Conservation (phyloP, 805 yeast species). For the Blastobotrys chiropterorum region DNA sequence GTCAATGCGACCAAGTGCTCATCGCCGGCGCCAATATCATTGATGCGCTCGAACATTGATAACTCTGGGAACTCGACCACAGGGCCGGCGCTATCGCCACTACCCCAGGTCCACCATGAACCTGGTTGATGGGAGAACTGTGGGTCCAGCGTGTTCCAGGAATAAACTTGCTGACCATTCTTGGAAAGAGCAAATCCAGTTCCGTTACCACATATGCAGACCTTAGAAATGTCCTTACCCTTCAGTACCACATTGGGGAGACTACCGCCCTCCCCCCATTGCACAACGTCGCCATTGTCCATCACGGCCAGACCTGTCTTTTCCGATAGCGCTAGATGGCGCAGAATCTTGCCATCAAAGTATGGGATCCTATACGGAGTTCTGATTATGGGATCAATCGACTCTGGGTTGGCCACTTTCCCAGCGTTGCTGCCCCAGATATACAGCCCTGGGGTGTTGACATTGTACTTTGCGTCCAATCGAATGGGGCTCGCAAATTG, state of each 20-base stretch:
- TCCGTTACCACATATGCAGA: constrained; percentile 47
- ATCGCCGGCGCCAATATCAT: constrained; percentile 54
- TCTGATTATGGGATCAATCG: constrained; percentile 32
- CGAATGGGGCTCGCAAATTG: constrained; percentile 9
- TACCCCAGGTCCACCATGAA: not conserved
- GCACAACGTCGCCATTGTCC: constrained; percentile 63
- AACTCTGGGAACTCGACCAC: constrained; percentile 14
- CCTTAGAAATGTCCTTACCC: constrained; percentile 41
- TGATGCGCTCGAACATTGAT: constrained; percentile 43
- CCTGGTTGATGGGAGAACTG: not conserved
- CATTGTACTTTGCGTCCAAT: constrained; percentile 10
- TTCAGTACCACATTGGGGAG: constrained; percentile 32
- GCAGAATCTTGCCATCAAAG: constrained; percentile 56
- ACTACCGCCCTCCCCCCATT: constrained; percentile 45
- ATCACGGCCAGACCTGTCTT: constrained; percentile 50
- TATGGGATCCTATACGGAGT: constrained; percentile 55
- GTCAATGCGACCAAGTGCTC: constrained; percentile 64
- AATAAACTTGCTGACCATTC: constrained; percentile 34
- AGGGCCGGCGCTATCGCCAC: not conserved
- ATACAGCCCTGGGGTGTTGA: constrained; percentile 52
- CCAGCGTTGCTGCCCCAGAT: constrained; percentile 54
- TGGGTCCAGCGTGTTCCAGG: constrained; percentile 13
- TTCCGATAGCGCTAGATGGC: constrained; percentile 49
- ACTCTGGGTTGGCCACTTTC: constrained; percentile 30
- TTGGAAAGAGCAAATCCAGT: constrained; percentile 38